Conservation (phyloP, 495 filamentous ascomycete genomes). For the Viridothelium virens region DNA sequence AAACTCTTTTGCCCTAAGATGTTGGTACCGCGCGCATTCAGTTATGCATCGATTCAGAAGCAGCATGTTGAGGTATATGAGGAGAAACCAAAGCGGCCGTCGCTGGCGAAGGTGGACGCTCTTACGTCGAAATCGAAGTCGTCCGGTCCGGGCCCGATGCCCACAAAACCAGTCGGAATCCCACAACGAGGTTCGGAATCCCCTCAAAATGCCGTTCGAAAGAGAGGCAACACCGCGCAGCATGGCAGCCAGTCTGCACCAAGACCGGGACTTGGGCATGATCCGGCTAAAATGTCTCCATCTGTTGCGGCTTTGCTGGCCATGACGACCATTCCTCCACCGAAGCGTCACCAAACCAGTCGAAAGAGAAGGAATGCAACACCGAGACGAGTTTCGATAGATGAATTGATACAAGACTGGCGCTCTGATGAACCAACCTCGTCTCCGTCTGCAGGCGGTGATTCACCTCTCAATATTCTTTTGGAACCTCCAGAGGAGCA, state of each 20-base stretch:
- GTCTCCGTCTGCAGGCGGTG: slow-evolving; percentile 19
- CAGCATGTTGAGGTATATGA: neutral
- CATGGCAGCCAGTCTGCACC: slow-evolving; percentile 11
- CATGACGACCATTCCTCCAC: slow-evolving; percentile 37
- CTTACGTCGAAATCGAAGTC: neutral
- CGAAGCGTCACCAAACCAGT: slow-evolving; percentile 22
- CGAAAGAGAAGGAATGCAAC: slow-evolving; percentile 18
- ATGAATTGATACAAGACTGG: slow-evolving; percentile 38
- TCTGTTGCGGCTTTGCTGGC: slow-evolving; percentile 41
- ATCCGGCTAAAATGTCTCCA: slow-evolving; percentile 33
- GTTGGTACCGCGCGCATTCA: slow-evolving; percentile 22
- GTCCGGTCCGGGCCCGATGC: slow-evolving; percentile 11
- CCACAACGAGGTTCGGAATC: slow-evolving; percentile 6
- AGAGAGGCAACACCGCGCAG: neutral
- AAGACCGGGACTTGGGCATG: slow-evolving; percentile 24
- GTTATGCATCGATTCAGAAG: slow-evolving; percentile 19
- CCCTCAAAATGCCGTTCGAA: neutral
- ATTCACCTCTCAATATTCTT: slow-evolving; percentile 35
- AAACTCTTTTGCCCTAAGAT: slow-evolving; percentile 13
- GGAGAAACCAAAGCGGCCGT: neutral
- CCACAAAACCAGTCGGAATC: slow-evolving; percentile 20
- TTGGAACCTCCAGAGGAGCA: slow-evolving; percentile 30
- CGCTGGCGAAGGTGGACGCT: neutral
- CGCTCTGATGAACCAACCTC: slow-evolving; percentile 29
- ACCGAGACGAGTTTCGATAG: slow-evolving; percentile 32